Base-by-base conservation (phyloP, 78 protist species). In the Dictyostelium firmibasis region DNA sequence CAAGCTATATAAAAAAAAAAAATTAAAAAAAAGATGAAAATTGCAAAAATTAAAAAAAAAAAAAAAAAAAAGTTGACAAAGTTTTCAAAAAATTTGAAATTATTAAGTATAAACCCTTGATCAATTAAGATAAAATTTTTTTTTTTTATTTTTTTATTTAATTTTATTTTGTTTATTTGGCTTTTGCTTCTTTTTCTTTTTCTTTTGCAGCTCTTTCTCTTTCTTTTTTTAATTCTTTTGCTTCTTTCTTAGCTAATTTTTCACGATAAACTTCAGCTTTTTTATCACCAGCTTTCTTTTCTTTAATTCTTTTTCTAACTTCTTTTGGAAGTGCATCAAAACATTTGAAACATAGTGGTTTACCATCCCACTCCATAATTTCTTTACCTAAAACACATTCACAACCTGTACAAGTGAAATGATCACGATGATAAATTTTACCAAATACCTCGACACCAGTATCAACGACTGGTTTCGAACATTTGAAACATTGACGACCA, bases 391-490 rank as follows among this genome's bases (percentile, higher is more conserved):
- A 89, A 5, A 81, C 18, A n/a, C 43, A 23, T 31, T 92, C 89
- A 77, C 97, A 96, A 76, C 96, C 96, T 29, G 81, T 81, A 88
- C 97, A 96, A 44, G 84, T 57, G 69, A 84, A 96, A 94, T 92
- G 95, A 0, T 85, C 96, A 69, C 96, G 87, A 91, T 96, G 97
- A 41, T 83, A 96, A 14, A 74, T 60, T 76, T 96, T 96, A 72
- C 95, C 96, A 76, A 92, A 78, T 25, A 81, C 87, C 16, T 86
- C 93, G 14, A 89, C 92, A 69, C 94, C 92, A 2, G 47, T 78
- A n/a, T 85, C 86, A 16, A 83, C 82, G 23, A 83, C 91, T 14
- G 91, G 91, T 72, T 89, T 83, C 14, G 85, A 83, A 83, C 97
- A 95, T 27, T 77, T 95, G 86, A 85, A 91, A 81, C 97, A 95